Evolutionary conservation across 108 stramenopile species (phyloP).

Genomic region (Nitzschia sp.): DNA sequence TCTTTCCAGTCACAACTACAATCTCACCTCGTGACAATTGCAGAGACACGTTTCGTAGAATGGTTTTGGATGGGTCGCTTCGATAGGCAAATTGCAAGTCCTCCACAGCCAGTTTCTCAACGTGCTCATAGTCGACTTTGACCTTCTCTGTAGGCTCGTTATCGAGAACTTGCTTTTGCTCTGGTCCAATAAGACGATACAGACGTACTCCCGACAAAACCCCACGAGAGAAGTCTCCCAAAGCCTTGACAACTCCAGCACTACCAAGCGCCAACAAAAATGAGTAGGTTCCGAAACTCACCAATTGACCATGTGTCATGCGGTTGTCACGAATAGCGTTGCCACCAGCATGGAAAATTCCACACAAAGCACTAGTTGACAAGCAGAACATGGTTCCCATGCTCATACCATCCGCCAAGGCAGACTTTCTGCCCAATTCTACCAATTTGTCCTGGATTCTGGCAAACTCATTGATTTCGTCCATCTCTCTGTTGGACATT

Average conservation of each 20-base stretch:
- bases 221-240: constrained; percentile 63
- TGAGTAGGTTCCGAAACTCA: constrained; percentile 82
- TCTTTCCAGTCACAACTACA: constrained; percentile 88
- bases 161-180: not conserved
- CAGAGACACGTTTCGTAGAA: constrained; percentile 73
- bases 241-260: constrained; percentile 67
- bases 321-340: constrained; percentile 60
- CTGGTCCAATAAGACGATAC: constrained; percentile 28
- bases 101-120: constrained; percentile 56
- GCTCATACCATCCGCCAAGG: constrained; percentile 67
- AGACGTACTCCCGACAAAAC: constrained; percentile 60
- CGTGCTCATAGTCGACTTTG: constrained; percentile 9
- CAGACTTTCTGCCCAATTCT: constrained; percentile 48
- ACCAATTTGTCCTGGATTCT: constrained; percentile 56
- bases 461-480: constrained; percentile 66
- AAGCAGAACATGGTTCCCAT: constrained; percentile 87
- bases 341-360: constrained; percentile 73
- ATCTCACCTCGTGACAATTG: constrained; percentile 71
- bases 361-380: constrained; percentile 63
- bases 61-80: constrained; percentile 38
- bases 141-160: not conserved
- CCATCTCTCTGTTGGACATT: constrained; percentile 62
- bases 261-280: constrained; percentile 85
- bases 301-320: constrained; percentile 75
- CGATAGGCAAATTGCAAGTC: constrained; percentile 70